Percentiles rank a stretch among this genome's conserved stretches.
Evolutionary conservation across 2,329 filamentous ascomycete genomes (phyloP).

Genomic region (Penicillium sp.): DNA sequence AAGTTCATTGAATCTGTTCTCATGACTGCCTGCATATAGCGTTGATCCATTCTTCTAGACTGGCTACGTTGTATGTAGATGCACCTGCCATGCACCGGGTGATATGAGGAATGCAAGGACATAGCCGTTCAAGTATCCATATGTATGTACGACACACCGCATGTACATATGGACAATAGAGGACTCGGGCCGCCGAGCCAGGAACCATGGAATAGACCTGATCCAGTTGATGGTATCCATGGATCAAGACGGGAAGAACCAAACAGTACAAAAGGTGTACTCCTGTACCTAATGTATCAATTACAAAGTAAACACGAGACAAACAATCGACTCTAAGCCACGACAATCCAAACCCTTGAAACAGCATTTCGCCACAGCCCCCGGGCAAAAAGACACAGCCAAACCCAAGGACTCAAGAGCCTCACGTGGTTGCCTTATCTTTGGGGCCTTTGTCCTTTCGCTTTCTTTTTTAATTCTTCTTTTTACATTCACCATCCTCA

Average conservation of each 20-base stretch:
- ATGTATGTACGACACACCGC: background rate
- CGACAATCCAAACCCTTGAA: background rate
- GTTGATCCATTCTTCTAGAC: background rate
- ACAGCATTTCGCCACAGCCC: slow-evolving; percentile 12
- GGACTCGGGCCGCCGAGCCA: background rate
- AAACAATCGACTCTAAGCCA: slow-evolving; percentile 7
- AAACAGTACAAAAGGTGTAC: background rate
- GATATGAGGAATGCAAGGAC: background rate
- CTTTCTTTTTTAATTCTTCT: background rate
- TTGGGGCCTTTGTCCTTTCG: background rate
- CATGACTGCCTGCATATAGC: background rate
- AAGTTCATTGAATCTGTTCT: background rate
- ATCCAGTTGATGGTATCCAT: slow-evolving; percentile 1
- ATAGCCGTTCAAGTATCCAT: background rate
- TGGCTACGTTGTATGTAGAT: background rate
- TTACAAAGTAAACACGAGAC: background rate
- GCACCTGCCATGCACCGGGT: background rate
- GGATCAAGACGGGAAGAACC: slow-evolving; percentile 9
- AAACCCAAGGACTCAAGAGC: slow-evolving; percentile 2
- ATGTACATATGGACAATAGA: background rate
- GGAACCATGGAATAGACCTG: slow-evolving; percentile 4
- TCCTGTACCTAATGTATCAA: no score
- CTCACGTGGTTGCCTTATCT: slow-evolving; percentile 17
- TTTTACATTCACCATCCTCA: background rate
- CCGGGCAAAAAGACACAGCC: background rate